Evolutionary conservation across 345 rosid species (phyloP), one percentile per base, ranked within the genome.

Genomic region (Bruguiera sexangula): DNA sequence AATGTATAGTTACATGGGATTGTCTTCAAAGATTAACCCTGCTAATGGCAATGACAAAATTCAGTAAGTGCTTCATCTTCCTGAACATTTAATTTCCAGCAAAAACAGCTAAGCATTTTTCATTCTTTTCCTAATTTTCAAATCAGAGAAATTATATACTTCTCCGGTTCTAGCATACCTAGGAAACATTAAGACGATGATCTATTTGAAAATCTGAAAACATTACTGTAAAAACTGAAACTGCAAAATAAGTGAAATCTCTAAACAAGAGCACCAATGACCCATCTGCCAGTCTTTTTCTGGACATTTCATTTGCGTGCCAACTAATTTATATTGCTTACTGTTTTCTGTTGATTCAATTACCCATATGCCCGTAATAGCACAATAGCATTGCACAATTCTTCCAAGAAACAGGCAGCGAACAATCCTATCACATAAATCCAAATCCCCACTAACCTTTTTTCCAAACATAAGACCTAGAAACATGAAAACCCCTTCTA

Each of bases 1-100:
- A 65, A 59, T 60, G 11, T 66, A 73, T 70, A 69, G 65, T 79
- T 61, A 79, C 87, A 87, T 82, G 69, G 75, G 79, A 63, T 26
- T 46, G 60, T 57, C 64, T 57, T n/a, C 68, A 34, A 36, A 60
- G n/a, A 60, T 68, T 24, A 78, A 66, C 57, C 69, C 84, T 83
- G 80, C 86, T 80, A 77, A 74, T 22, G 36, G 46, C 61, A 55
- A 69, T 46, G 19, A 65, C 60, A 66, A 51, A 63, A 36, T 66
- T 76, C 37, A 62, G 62, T 51, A 55, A 62, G 30, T 36, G 22
- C 62, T 62, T 63, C 31, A 65, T 51, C 64, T 71, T 29, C 29
- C 71, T 16, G 39, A 62, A 55, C 69, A 62, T 65, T 22, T 52
- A 39, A 62, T 19, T 24, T 65, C 43, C 37, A 46, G 5, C 16